Conservation (phyloP, 2,329 filamentous ascomycete genomes). For the Colletotrichum sp. region DNA sequence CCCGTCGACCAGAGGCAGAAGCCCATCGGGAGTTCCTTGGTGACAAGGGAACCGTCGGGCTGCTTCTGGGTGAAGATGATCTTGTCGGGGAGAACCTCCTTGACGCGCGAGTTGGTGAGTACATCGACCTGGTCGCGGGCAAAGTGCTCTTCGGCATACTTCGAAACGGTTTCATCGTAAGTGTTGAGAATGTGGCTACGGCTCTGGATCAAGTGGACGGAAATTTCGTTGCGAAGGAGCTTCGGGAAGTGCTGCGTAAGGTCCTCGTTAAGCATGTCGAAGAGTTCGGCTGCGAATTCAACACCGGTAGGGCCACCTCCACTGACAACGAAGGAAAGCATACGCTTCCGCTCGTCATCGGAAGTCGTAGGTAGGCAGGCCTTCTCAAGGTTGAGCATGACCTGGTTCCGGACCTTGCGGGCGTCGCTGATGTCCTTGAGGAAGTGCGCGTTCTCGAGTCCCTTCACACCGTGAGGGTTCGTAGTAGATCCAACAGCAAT, state of each 20-base stretch:
- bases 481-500: constrained; percentile 90
- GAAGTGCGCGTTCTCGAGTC: constrained; percentile 91
- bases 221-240: constrained; percentile 95
- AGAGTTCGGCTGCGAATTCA: constrained; percentile 96
- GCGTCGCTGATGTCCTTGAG: constrained; percentile 96
- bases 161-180: constrained; percentile 92
- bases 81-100: constrained; percentile 81
- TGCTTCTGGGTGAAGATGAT: constrained; percentile 88
- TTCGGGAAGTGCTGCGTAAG: constrained; percentile 82
- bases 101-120: constrained; percentile 89
- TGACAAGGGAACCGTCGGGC: constrained; percentile 73
- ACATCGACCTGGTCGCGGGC: constrained; percentile 90
- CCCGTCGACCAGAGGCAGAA: constrained; percentile 99
- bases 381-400: constrained; percentile 87
- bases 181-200: constrained; percentile 96
- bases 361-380: constrained; percentile 91
- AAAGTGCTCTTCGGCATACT: constrained; percentile 90
- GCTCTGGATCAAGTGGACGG: constrained; percentile 95
- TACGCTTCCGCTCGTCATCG: constrained; percentile 83
- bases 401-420: constrained; percentile 82
- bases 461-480: constrained; percentile 95
- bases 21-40: constrained; percentile 92
- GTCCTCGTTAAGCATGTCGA: constrained; percentile 96
- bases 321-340: constrained; percentile 95
- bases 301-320: constrained; percentile 96